Conservation (phyloP, 805 yeast species). For the Schizosaccharomyces japonicus region DNA sequence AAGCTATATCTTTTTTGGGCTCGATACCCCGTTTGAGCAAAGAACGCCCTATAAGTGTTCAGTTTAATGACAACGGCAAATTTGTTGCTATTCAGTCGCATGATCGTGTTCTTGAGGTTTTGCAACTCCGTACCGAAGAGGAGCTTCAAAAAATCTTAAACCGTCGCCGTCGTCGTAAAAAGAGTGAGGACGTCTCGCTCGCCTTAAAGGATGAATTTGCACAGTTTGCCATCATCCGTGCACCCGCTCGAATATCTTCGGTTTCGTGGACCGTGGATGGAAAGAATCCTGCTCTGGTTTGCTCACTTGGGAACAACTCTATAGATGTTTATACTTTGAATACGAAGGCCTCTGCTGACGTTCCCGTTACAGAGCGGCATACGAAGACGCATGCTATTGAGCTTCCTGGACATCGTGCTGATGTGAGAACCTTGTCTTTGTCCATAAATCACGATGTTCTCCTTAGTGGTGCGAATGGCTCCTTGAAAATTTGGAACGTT, state of each 20-base stretch:
- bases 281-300: conserved; percentile 16
- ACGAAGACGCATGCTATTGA: conserved; percentile 23
- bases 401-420: conserved; percentile 69
- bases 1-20: conserved; percentile 36
- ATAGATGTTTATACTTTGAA: neutral
- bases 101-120: conserved; percentile 60
- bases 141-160: conserved; percentile 59
- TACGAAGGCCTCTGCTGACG: conserved; percentile 11
- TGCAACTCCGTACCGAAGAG: conserved; percentile 22
- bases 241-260: conserved; percentile 37
- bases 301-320: neutral
- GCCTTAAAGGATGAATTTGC: conserved; percentile 32
- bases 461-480: conserved; percentile 79
- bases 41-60: conserved; percentile 38
- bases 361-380: conserved; percentile 20
- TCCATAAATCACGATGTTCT: conserved; percentile 59
- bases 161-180: conserved; percentile 16
- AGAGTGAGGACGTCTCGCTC: conserved; percentile 30
- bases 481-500: conserved; percentile 70
- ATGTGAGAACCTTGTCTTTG: conserved; percentile 59
- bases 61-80: conserved; percentile 24
- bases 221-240: conserved; percentile 44
- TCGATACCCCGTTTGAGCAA: conserved; percentile 28
- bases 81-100: conserved; percentile 46
- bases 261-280: conserved; percentile 27